Evolutionary conservation across 1,284 basidiomycete genomes (phyloP), one percentile per base, ranked within the genome.

Genomic region (Ustilago curta): DNA sequence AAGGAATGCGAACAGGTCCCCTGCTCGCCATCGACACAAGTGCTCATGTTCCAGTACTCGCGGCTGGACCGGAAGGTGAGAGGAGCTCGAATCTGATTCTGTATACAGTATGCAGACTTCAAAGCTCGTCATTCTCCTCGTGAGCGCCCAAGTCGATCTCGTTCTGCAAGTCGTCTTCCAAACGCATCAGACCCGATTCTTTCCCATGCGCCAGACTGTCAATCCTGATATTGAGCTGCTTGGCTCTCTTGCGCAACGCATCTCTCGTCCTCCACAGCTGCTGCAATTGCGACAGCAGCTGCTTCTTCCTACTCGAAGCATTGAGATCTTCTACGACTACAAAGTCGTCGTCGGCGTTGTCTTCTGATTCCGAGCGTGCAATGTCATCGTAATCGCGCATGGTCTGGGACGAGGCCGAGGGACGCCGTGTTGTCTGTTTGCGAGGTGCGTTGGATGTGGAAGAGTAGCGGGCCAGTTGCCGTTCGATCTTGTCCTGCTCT

Each of bases 401-500:
- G 50, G 18, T 45, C 11, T 57, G 47, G 11, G 59, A 39, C 3
- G 53, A 47, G 43, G 23, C 29, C 8, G 56, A 55, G 25, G 51
- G 23, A 18, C 58, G 54, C 37, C 48, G 49, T 45, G 59, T 42
- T 4, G 48, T 23, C 32, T 47, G 25, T 27, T 32, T 57, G 44
- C 31, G 45, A 1, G 39, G 0, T 7, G 45, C 9, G 19, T 18
- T 23, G 4, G 57, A 21, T 18, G 50, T 12, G 8, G 58, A 39
- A 5, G 54, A 43, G 29, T 66, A 71, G 37, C 48, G 62, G 0
- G 63, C 59, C 21, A 74, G 71, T 9, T 65, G 55, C 53, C 65
- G 59, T 8, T 74, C 71, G 47, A 69, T 74, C 66, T 65, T 62
- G 40, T 74, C 71, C 39, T 74, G 71, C 55, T 74, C 61, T 14